Evolutionary conservation across 371 early-diverging fungal species (phyloP).

Genomic region (Mucor sp.): DNA sequence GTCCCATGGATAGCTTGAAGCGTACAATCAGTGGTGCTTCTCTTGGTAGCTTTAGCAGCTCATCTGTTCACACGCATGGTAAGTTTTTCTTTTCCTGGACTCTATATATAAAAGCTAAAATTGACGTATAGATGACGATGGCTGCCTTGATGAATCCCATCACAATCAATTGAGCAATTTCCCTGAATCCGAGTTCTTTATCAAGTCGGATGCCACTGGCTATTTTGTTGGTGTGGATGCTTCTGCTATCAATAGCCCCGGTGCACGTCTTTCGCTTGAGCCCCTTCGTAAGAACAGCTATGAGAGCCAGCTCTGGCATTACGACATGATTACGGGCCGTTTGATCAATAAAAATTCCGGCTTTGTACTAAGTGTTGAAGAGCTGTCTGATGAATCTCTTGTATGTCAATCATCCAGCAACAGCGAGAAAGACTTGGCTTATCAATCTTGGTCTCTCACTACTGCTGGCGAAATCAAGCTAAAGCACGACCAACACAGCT

Average conservation of each 20-base stretch:
- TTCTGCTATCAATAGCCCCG: constrained; percentile 19
- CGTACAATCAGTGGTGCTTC: constrained; percentile 32
- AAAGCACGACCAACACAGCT: constrained; percentile 31
- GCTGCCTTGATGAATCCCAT: constrained; percentile 24
- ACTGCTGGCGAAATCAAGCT: constrained; percentile 33
- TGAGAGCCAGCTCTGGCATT: constrained; percentile 59
- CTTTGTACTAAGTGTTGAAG: constrained; percentile 51
- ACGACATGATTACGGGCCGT: constrained; percentile 38
- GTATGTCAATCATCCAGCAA: constrained; percentile 40
- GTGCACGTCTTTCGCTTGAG: constrained; percentile 37
- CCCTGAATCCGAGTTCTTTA: constrained; percentile 42
- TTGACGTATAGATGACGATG: constrained; percentile 34
- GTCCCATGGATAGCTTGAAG: constrained; percentile 22
- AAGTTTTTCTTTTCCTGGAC: neutral
- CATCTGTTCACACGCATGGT: constrained; percentile 7
- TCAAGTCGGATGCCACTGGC: constrained; percentile 43
- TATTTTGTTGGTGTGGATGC: constrained; percentile 42
- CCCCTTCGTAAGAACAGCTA: constrained; percentile 33
- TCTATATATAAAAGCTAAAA: no score
- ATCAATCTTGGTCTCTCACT: constrained; percentile 36
- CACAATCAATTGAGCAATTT: constrained; percentile 25
- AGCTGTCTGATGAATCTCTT: constrained; percentile 42
- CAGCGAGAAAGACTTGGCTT: constrained; percentile 15
- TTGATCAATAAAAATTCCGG: constrained; percentile 58
- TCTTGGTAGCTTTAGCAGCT: constrained; percentile 19